Conservation (phyloP, 2,329 filamentous ascomycete species). For the Pyricularia pennisetigena region DNA sequence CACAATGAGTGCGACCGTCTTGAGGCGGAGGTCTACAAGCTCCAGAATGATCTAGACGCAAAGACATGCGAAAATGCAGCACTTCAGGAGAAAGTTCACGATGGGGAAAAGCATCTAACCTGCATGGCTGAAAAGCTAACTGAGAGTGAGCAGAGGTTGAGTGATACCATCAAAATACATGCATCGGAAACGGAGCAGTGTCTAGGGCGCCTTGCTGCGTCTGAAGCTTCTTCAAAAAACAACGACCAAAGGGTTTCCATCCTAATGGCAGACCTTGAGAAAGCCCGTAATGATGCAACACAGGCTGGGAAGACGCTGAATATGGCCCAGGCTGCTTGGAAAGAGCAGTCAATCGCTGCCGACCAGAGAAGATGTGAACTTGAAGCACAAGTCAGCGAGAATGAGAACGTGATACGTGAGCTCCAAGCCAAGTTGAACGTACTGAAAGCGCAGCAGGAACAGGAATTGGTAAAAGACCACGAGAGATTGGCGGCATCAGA, state of each 20-base stretch:
- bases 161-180: background rate
- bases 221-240: background rate
- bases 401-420: background rate
- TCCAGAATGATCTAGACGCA: background rate
- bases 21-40: background rate
- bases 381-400: background rate
- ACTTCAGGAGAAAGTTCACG: background rate
- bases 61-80: background rate
- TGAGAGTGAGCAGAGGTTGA: conserved; percentile 7
- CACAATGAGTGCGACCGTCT: conserved; percentile 4
- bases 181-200: background rate
- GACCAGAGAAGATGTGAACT: background rate
- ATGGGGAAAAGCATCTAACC: conserved; percentile 8
- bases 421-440: background rate
- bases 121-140: conserved; percentile 6
- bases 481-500: background rate
- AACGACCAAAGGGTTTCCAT: background rate
- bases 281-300: background rate
- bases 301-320: background rate
- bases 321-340: background rate
- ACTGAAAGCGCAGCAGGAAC: background rate
- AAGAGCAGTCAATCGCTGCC: background rate
- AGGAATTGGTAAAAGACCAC: background rate
- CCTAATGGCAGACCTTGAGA: background rate
- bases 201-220: background rate